Evolutionary conservation across 441 rosid species (phyloP).

Genomic region (Macaranga tanarius): DNA sequence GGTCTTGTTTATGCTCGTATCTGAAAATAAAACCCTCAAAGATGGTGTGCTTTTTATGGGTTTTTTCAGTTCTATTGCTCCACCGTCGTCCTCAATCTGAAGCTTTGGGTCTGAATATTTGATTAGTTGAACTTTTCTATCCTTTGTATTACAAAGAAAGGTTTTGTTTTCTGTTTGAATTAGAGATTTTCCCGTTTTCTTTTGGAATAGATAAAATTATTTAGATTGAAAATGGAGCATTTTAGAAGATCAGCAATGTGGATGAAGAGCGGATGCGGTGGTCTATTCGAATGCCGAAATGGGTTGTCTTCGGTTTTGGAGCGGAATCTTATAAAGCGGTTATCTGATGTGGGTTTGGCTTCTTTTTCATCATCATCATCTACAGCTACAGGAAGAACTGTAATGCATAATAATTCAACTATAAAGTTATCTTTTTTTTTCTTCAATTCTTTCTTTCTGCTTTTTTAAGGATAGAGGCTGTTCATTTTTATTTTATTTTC

Average conservation of each 20-base stretch:
- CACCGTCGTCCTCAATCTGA: background rate
- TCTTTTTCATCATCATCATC: constrained; percentile 27
- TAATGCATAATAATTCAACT: constrained; percentile 8
- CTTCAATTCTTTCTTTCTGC: background rate
- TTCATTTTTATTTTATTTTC: no score
- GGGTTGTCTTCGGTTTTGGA: constrained; percentile 18
- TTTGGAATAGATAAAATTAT: background rate
- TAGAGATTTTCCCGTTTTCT: background rate
- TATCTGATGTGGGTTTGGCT: constrained; percentile 24
- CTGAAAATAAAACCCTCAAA: constrained; percentile 27
- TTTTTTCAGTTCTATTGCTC: constrained; percentile 19
- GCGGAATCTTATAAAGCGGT: constrained; percentile 5
- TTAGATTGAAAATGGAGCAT: constrained; percentile 27
- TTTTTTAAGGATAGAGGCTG: no score
- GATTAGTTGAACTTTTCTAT: background rate
- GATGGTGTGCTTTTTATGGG: background rate
- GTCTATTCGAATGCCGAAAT: constrained; percentile 20
- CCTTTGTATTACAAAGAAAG: background rate
- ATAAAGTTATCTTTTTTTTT: constrained; percentile 24
- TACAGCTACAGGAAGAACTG: constrained; percentile 1
- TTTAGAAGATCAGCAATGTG: constrained; percentile 29
- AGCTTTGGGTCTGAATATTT: background rate
- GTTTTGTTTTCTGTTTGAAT: background rate
- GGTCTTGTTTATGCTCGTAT: constrained; percentile 21
- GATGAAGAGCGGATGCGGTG: constrained; percentile 14